Conservation (phyloP, 331 rosid species). For the Spiraea crenata region DNA sequence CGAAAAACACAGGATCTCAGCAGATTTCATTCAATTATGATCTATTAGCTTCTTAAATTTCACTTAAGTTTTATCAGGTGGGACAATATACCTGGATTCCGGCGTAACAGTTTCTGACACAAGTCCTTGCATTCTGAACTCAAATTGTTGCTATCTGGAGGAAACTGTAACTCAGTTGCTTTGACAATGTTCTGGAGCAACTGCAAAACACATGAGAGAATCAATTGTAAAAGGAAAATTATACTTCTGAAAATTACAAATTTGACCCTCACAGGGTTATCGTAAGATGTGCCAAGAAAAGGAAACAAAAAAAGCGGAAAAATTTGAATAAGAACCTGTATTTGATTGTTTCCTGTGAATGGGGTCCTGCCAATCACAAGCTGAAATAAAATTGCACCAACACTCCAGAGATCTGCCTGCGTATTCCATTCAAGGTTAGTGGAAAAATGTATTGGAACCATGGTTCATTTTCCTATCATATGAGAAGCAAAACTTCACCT, state of each 20-base stretch:
- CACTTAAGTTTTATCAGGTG: background rate
- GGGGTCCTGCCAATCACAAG: conserved; percentile 94
- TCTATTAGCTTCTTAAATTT: background rate
- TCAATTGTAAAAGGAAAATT: conserved; percentile 12
- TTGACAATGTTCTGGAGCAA: conserved; percentile 91
- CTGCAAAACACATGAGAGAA: conserved; percentile 50
- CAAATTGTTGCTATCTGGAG: conserved; percentile 55
- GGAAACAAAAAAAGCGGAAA: conserved; percentile 1
- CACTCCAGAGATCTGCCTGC: conserved; percentile 99
- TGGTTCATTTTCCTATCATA: background rate
- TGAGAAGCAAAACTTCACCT: conserved; percentile 57
- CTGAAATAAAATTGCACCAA: conserved; percentile 91
- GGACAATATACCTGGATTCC: conserved; percentile 72
- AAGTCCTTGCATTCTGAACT: conserved; percentile 86
- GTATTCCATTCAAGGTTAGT: conserved; percentile 48
- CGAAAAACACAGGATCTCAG: conserved; percentile 1
- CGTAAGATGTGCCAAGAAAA: background rate
- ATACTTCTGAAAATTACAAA: conserved; percentile 12
- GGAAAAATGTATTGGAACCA: conserved; percentile 26
- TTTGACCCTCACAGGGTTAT: conserved; percentile 18
- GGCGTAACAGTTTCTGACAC: conserved; percentile 88
- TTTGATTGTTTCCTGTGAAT: conserved; percentile 87
- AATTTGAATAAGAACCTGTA: conserved; percentile 54
- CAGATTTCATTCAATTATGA: background rate
- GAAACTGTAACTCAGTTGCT: conserved; percentile 82